Evolutionary conservation across 2,329 filamentous ascomycete genomes (phyloP), one percentile per base, ranked within the genome.

Genomic region (Emydomyces testavorans): DNA sequence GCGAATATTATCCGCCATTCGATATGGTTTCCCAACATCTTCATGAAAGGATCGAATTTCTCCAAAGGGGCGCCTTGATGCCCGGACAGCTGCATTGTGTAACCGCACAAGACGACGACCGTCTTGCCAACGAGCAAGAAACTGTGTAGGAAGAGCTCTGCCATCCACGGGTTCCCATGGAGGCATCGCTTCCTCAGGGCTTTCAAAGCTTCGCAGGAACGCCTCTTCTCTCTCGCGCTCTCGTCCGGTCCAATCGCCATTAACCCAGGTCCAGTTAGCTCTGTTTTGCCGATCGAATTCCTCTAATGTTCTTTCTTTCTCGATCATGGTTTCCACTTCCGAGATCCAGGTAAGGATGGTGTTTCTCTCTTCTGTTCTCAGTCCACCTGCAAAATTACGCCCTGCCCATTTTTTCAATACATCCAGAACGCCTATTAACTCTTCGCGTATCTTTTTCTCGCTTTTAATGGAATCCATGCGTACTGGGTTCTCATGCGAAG

Each of bases 1-100:
- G 34, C 88, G 79, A 52, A 98, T 74, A 63, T 98, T 98, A 57
- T 98, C 92, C 2, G 89, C 87, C 53, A 82, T 82, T 41, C 92
- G 83, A 64, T 98, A 98, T 0, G 92, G 92, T 67, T 96, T 96
- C 51, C 80, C 82, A 7, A 92, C 90, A 64, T 98, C 88, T n/a
- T 80, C 82, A 64, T 96, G 92, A 65, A 83, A 95, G 7, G 77
- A 77, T 49, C 86, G 87, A 61, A 98, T 95, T 53, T 85, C 79
- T 45, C 89, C 88, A 62, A 96, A 96, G 6, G 84, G 85, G 24
- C 86, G 77, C 60, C 83, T 81, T 18, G 89, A 95, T 62, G 85
- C 85, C 60, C 80, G 79, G 26, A 98, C 85, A 0, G 86, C 80
- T 11, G 83, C 81, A 62, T 98, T 98, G 73, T 98, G 92, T 53